phyloP scores from a whole-genome alignment of 169 alveolate species.

The Eimeria praecox region DNA sequence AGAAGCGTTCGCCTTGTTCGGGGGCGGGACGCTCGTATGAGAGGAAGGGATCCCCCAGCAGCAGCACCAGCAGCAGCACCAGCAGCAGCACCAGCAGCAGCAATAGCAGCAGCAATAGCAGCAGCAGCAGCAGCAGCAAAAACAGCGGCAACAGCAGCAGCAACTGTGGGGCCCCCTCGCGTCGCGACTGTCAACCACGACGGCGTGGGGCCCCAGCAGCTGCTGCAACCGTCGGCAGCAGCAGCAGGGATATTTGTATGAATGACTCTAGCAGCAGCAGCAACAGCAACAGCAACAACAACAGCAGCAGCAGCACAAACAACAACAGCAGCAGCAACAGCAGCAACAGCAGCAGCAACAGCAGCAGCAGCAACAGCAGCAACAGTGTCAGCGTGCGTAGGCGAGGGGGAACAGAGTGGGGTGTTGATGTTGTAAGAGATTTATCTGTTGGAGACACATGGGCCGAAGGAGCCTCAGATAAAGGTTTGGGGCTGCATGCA shows the following conservation, averaged over 20 bases:
- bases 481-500: background rate
- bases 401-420: background rate
- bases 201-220: background rate
- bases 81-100: background rate
- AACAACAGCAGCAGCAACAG: conserved; percentile 32
- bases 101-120: background rate
- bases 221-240: background rate
- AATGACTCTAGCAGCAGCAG: conserved; percentile 45
- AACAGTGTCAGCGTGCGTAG: background rate
- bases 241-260: too few species aligned
- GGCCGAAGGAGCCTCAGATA: background rate
- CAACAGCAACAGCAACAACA: conserved; percentile 24
- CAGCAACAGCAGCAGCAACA: conserved; percentile 28
- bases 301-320: conserved; percentile 19
- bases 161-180: background rate
- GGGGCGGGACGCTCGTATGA: too few species aligned
- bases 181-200: background rate
- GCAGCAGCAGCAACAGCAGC: background rate
- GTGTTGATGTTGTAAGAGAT: background rate
- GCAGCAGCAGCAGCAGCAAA: background rate
- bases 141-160: conserved; percentile 16
- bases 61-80: background rate
- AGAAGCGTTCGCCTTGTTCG: too few species aligned
- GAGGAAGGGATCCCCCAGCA: background rate
- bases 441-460: background rate